A percentile compares a stretch with the other conserved stretches of the same genome.
Conservation (phyloP, 371 early-diverging fungal genomes). For the Mortierella sp. region DNA sequence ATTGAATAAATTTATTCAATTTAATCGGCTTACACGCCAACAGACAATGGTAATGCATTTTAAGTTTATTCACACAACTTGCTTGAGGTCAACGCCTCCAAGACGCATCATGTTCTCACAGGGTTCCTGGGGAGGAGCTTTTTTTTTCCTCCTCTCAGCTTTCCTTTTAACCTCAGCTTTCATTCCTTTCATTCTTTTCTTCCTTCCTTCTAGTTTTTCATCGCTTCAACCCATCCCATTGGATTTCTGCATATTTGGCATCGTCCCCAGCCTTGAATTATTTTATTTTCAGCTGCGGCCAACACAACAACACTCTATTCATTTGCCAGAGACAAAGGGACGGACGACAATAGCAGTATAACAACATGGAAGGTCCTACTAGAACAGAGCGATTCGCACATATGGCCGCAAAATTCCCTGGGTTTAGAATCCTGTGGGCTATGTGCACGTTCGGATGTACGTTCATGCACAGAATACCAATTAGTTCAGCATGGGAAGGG, state of each 20-base stretch:
- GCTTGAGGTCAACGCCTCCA: too few species aligned
- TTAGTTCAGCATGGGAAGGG: background rate
- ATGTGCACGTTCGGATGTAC: constrained; percentile 8
- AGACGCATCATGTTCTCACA: too few species aligned
- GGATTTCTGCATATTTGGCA: too few species aligned
- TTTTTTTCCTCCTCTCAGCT: background rate
- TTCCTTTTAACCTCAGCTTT: background rate
- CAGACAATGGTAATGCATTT: too few species aligned
- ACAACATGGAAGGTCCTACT: background rate
- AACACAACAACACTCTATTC: background rate
- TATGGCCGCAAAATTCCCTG: background rate
- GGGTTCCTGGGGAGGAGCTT: too few species aligned
- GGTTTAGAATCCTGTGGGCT: background rate
- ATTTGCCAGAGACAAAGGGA: background rate
- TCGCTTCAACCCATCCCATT: background rate
- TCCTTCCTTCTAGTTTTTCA: background rate
- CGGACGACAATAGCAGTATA: too few species aligned
- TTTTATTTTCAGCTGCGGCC: background rate
- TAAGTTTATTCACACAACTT: too few species aligned
- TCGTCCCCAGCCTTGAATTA: too few species aligned
- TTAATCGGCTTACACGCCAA: too few species aligned
- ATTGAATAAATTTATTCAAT: too few species aligned
- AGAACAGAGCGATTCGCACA: background rate
- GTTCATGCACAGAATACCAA: background rate
- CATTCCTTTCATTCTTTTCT: background rate